A percentile compares a stretch with the other conserved stretches of the same genome.
Evolutionary conservation across 495 filamentous ascomycete species (phyloP).

Genomic region (Xylaria intraflava): DNA sequence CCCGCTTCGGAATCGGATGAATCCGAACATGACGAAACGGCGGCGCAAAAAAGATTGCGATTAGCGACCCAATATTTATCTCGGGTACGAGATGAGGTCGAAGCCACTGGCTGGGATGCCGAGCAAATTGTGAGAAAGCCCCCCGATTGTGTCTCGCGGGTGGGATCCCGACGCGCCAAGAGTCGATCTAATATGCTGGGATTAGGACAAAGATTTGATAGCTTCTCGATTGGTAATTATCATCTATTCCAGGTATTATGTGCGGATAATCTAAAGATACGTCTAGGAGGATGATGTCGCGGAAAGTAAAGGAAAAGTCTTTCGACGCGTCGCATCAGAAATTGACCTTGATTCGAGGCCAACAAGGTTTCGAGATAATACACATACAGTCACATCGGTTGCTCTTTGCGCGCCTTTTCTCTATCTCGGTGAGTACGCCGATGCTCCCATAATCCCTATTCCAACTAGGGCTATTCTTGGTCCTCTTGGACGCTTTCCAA

Average conservation of each 20-base stretch:
- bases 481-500: background rate
- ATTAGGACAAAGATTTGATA: conserved; percentile 14
- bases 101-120: conserved; percentile 77
- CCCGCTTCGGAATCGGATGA: conserved; percentile 44
- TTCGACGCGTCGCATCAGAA: conserved; percentile 66
- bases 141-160: background rate
- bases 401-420: conserved; percentile 69
- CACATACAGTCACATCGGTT: conserved; percentile 69
- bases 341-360: conserved; percentile 11
- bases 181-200: background rate
- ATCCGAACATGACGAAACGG: conserved; percentile 67
- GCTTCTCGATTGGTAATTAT: conserved; percentile 10
- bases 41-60: conserved; percentile 75
- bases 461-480: background rate
- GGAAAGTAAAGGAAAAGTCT: conserved; percentile 84
- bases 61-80: conserved; percentile 91
- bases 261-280: background rate
- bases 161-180: background rate
- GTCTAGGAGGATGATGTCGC: conserved; percentile 81
- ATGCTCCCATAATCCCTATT: background rate
- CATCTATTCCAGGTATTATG: background rate
- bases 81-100: conserved; percentile 77
- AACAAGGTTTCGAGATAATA: conserved; percentile 67
- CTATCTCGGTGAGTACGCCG: conserved; percentile 39
- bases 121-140: conserved; percentile 60